A percentile compares a stretch with the other conserved stretches of the same genome.
Conservation (phyloP, 192 early-diverging fungal genomes). For the Pilobolus umbonatus region DNA sequence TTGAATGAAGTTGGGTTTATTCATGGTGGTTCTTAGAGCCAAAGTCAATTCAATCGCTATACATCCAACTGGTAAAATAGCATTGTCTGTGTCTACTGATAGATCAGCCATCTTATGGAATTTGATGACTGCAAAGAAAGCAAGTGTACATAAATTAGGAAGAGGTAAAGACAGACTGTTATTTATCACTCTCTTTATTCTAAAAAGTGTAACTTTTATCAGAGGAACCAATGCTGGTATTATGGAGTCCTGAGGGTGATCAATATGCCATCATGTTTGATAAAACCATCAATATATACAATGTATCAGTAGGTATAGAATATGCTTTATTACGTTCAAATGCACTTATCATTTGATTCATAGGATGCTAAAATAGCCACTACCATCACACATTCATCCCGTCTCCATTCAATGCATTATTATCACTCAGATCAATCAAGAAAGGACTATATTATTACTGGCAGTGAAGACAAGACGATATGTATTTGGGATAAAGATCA, state of each 20-base stretch:
- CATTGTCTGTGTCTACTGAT: conserved; percentile 76
- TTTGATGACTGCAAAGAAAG: conserved; percentile 67
- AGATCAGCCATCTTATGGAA: conserved; percentile 73
- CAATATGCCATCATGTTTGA: conserved; percentile 58
- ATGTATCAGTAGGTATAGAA: conserved; percentile 47
- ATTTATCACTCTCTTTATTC: neutral
- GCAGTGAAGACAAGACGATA: conserved; percentile 58
- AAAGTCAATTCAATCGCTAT: conserved; percentile 77
- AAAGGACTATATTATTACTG: conserved; percentile 49
- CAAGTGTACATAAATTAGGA: conserved; percentile 46
- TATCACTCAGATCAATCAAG: conserved; percentile 30
- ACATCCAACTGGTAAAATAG: conserved; percentile 94
- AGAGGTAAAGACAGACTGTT: conserved; percentile 30
- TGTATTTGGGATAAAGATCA: conserved; percentile 45
- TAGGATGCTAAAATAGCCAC: conserved; percentile 31
- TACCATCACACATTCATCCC: conserved; percentile 32
- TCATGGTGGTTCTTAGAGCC: conserved; percentile 40
- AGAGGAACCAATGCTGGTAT: conserved; percentile 47
- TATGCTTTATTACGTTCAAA: neutral
- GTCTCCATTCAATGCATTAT: conserved; percentile 33
- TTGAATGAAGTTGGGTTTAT: neutral
- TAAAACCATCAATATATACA: conserved; percentile 49
- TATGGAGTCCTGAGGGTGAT: conserved; percentile 51
- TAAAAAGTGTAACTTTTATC: neutral
- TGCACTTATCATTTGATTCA: neutral